Base-by-base conservation (phyloP, 495 filamentous ascomycete species). In the Penicillium cataractarum region DNA sequence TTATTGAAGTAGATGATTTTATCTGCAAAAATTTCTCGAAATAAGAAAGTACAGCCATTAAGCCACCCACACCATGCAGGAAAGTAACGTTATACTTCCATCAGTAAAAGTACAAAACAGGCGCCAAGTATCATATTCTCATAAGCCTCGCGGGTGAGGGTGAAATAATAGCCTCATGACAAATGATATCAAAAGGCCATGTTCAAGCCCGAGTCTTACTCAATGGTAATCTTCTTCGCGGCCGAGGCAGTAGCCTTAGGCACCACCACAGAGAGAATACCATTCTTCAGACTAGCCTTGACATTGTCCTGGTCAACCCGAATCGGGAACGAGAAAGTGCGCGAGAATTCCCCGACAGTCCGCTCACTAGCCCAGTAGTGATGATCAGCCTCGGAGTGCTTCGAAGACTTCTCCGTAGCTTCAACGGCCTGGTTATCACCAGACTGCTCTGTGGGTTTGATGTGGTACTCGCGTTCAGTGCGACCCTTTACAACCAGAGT, bases 341-440 rank as follows among this genome's bases (percentile, higher is more conserved):
- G 88, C 54, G 85, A 82, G 85, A 97, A 99, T 63, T 90, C 83
- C 67, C 93, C 94, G 50, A 92, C 76, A 13, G 81, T 86, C 72
- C 94, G 91, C 83, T 98, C 94, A 54, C 81, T 84, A 58, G 92
- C 84, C 92, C 92, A 96, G 82, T 87, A 97, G 75, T 84, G 88
- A 66, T 82, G 74, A 31, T 64, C 69, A 37, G 31, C 31, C 31
- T 33, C 22, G 58, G 60, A 29, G 26, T n/a, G 13, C 51, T 54
- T 37, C 53, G 60, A 27, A 29, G 60, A 12, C 29, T 50, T 70
- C 52, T 66, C 71, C 62, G 60, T 71, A 66, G 71, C 48, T 3
- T 58, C 59, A 44, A 70, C 48, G 35, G 76, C 70, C 57, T 56
- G 55, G 33, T 63, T 58, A 60, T 27, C 6, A 26, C 17, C n/a